Conservation (phyloP, 2,329 filamentous ascomycete species). For the Colletotrichum sp. region DNA sequence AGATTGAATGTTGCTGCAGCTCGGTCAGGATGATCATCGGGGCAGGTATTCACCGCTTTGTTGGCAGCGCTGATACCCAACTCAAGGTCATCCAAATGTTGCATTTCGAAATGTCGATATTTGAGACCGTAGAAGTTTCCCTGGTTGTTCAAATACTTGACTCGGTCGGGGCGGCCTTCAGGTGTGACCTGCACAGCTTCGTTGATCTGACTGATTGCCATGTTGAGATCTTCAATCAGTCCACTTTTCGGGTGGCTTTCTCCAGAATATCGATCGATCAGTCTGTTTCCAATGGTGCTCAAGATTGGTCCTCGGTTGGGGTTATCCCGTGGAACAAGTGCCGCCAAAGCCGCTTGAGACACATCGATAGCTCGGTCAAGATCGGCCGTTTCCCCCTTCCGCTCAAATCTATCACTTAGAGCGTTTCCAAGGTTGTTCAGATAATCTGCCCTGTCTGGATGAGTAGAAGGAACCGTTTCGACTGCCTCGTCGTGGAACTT, state of each 20-base stretch:
- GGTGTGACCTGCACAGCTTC: background rate
- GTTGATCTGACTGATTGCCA: background rate
- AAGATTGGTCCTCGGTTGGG: background rate
- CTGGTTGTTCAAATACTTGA: background rate
- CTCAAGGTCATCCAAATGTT: background rate
- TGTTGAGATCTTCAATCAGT: background rate
- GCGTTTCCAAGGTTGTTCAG: background rate
- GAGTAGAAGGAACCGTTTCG: background rate
- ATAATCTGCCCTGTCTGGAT: background rate
- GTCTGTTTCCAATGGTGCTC: background rate
- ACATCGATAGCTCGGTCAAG: background rate
- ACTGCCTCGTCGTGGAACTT: background rate
- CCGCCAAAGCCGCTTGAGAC: background rate
- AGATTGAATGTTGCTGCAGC: background rate
- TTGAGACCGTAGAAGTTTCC: background rate
- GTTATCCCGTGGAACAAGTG: background rate
- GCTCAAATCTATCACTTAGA: background rate
- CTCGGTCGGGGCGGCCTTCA: fast-evolving
- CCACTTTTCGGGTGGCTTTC: fast-evolving
- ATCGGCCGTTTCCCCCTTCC: fast-evolving
- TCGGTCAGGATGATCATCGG: background rate
- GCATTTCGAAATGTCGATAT: background rate
- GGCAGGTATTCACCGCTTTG: fast-evolving
- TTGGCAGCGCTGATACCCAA: background rate
- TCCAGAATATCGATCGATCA: background rate